Conservation (phyloP, 2,329 filamentous ascomycete genomes). For the Neocucurbitaria cava region DNA sequence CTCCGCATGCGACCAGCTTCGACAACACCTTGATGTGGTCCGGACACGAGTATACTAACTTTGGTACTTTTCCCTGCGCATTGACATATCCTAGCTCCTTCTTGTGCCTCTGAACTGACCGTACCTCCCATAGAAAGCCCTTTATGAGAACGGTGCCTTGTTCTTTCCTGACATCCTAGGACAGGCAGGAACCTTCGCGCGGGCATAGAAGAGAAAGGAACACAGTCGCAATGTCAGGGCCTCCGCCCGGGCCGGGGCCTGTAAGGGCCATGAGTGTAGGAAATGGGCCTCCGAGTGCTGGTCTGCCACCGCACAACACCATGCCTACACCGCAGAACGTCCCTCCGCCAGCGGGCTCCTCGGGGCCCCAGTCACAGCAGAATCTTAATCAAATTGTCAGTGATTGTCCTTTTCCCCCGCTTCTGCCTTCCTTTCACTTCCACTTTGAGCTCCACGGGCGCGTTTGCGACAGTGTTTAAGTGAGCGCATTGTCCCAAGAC, state of each 20-base stretch:
- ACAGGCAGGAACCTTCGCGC: constrained; percentile 23
- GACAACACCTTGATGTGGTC: not conserved
- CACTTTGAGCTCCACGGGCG: not conserved
- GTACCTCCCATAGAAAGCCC: constrained; percentile 1
- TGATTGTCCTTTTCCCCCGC: constrained; percentile 21
- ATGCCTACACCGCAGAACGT: constrained; percentile 58
- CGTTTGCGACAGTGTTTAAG: not conserved
- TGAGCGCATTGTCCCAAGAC: not conserved
- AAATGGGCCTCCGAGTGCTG: constrained; percentile 51
- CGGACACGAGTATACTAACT: constrained; percentile 4
- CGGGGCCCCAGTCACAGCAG: constrained; percentile 74
- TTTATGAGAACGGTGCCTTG: constrained; percentile 26
- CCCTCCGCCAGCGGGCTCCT: constrained; percentile 56
- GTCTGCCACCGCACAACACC: constrained; percentile 49
- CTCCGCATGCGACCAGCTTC: constrained; percentile 24
- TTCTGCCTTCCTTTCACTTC: no score
- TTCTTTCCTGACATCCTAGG: constrained; percentile 21
- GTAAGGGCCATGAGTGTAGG: constrained; percentile 51
- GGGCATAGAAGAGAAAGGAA: constrained; percentile 28
- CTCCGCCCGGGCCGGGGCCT: constrained; percentile 45
- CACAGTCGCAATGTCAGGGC: constrained; percentile 43
- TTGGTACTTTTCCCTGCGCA: constrained; percentile 2
- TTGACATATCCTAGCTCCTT: not conserved
- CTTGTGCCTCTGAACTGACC: constrained; percentile 1
- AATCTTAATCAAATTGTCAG: constrained; percentile 96